Evolutionary conservation across 352 stramenopile species (phyloP), one percentile per base, ranked within the genome.

Genomic region (Globisporangium emineosum): DNA sequence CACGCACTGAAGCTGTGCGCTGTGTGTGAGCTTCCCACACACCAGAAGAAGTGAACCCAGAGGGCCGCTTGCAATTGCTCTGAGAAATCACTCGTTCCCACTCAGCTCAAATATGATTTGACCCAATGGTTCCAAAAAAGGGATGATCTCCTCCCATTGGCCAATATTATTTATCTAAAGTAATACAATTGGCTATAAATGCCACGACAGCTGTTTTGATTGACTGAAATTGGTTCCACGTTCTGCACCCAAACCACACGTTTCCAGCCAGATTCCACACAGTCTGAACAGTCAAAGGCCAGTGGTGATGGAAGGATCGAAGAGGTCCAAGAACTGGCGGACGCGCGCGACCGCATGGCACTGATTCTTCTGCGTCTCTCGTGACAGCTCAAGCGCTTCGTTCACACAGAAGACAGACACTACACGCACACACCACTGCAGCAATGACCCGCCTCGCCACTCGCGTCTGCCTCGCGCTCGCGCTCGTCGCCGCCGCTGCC

Each of bases 1-100:
- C 43, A 15, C 43, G 49, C 49, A 5, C 49, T 55, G 30, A 57
- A 45, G 19, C n/a, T 40, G 9, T 29, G 23, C 8, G 17, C 33
- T 47, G 40, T 21, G 40, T 21, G 17, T 21, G 17, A 7, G 37
- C 37, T 45, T 45, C 15, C 37, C 37, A 21, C n/a, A 9, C 49
- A 17, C 49, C 49, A 55, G 10, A 29, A 30, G 40, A 40, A 58
- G 45, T 58, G 52, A 58, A 58, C 52, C 52, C 52, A 45, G 50
- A 56, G 50, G 27, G 6, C 21, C 49, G 5, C n/a, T 21, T 12
- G 27, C 19, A 13, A 7, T 55, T 33, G 1, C 12, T 27, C 45
- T 23, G 8, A 43, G 29, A 58, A 58, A 45, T 30, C 52, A 58
- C 15, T 58, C 52, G 51, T 35, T 57, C 19, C 52, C 52, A 43